Percentiles rank a stretch among this genome's conserved stretches.
Conservation (phyloP, 441 rosid species). For the Gossypium lobatum region DNA sequence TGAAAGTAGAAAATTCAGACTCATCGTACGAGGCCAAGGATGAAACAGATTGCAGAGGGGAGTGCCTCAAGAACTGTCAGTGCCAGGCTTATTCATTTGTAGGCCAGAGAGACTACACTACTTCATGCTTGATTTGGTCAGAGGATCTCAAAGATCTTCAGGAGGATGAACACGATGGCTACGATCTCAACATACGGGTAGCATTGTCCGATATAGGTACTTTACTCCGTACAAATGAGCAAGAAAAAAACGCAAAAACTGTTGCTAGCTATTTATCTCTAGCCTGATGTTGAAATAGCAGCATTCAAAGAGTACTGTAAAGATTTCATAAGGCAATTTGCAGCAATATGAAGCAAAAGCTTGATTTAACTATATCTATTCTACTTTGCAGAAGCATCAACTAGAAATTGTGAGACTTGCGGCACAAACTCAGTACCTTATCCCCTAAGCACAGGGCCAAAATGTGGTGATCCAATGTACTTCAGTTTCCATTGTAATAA, state of each 20-base stretch:
- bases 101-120: background rate
- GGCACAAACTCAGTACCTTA: constrained; percentile 53
- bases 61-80: constrained; percentile 41
- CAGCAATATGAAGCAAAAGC: background rate
- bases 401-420: constrained; percentile 42
- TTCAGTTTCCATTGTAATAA: constrained; percentile 42
- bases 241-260: background rate
- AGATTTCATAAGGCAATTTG: background rate
- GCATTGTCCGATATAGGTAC: constrained; percentile 41
- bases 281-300: background rate
- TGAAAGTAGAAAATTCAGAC: constrained; percentile 48
- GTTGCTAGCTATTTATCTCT: background rate
- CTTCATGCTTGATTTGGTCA: constrained; percentile 56
- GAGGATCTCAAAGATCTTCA: constrained; percentile 40
- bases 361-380: background rate
- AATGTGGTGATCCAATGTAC: constrained; percentile 57
- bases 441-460: constrained; percentile 60
- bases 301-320: background rate
- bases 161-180: constrained; percentile 37
- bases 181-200: constrained; percentile 32
- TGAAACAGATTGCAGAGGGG: constrained; percentile 37
- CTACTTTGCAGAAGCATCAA: constrained; percentile 36
- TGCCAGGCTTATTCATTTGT: constrained; percentile 50
- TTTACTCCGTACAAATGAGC: background rate
- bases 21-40: constrained; percentile 23